Evolutionary conservation across 2,329 filamentous ascomycete genomes (phyloP).

Genomic region (Ustulina deusta): DNA sequence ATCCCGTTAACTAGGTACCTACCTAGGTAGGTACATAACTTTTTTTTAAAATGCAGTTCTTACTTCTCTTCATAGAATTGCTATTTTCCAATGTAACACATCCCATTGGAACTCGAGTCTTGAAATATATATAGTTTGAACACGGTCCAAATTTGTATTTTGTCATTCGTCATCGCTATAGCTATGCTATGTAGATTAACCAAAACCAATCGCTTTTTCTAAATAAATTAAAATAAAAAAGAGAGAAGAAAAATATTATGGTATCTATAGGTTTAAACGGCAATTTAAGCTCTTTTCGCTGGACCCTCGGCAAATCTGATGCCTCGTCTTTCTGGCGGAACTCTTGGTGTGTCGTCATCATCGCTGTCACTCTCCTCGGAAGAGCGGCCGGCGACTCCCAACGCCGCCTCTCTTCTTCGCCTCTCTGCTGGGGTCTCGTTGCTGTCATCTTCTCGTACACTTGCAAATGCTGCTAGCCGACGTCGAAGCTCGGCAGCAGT

Average conservation of each 20-base stretch:
- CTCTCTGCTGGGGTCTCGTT: conserved; percentile 80
- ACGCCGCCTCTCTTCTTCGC: conserved; percentile 77
- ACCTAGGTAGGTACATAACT: too few species aligned
- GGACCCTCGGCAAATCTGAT: conserved; percentile 71
- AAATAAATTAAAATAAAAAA: not conserved
- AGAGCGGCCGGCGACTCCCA: conserved; percentile 67
- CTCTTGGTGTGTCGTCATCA: conserved; percentile 68
- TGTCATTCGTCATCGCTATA: conserved; percentile 27
- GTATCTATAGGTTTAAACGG: conserved; percentile 5
- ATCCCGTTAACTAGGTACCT: not conserved
- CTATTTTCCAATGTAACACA: not conserved
- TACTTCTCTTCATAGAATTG: not conserved
- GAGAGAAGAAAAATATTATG: not conserved
- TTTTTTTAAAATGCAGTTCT: not conserved
- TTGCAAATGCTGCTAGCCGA: conserved; percentile 66
- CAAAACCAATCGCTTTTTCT: conserved; percentile 10
- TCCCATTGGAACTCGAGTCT: too few species aligned
- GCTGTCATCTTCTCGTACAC: conserved; percentile 59
- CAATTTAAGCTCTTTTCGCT: conserved; percentile 41
- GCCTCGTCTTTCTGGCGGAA: conserved; percentile 64
- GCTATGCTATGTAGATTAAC: conserved; percentile 10
- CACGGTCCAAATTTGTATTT: conserved; percentile 10
- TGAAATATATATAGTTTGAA: not conserved
- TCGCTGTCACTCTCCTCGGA: conserved; percentile 64
- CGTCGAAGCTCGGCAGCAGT: conserved; percentile 77